Conservation (phyloP, 2,329 filamentous ascomycete species). For the Nothomitra cinnamomea region DNA sequence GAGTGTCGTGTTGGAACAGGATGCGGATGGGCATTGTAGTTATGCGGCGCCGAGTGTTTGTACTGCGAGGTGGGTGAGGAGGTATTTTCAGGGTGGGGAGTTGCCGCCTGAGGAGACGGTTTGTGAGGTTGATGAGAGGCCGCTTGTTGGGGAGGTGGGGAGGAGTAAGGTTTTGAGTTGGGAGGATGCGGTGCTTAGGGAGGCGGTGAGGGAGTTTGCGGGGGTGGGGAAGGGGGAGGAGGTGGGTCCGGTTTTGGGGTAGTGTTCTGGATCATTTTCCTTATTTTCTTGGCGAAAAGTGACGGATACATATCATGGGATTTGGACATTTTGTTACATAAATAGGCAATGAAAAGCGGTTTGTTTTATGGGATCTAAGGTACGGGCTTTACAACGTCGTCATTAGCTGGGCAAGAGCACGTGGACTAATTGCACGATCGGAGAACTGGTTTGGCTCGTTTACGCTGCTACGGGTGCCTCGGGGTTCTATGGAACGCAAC, state of each 20-base stretch:
- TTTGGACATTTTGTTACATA: too few species aligned
- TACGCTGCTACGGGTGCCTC: too few species aligned
- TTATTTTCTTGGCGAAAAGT: too few species aligned
- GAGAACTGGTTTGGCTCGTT: too few species aligned
- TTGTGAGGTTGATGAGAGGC: slow-evolving; percentile 22
- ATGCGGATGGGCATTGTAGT: slow-evolving; percentile 23
- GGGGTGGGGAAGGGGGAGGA: neutral
- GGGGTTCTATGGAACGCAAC: too few species aligned
- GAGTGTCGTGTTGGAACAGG: slow-evolving; percentile 27
- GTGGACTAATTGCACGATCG: too few species aligned
- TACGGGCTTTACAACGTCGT: too few species aligned
- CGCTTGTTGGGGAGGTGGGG: slow-evolving; percentile 9
- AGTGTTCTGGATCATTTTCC: too few species aligned
- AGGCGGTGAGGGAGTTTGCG: neutral
- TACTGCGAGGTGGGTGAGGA: slow-evolving; percentile 19
- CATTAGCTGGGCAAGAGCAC: too few species aligned
- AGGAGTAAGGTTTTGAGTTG: neutral
- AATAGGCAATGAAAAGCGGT: too few species aligned
- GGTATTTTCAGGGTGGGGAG: slow-evolving; percentile 25
- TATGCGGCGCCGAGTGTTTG: slow-evolving; percentile 22
- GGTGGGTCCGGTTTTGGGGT: neutral
- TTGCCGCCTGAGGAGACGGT: slow-evolving; percentile 21
- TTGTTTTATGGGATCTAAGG: too few species aligned
- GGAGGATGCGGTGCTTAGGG: neutral
- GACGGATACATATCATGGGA: too few species aligned